A percentile compares a stretch with the other conserved stretches of the same genome.
These are phyloP conservation scores for Thuja plicata DNA, from an alignment of 83 land plant genomes.

Conservation along the genomic window DNA sequence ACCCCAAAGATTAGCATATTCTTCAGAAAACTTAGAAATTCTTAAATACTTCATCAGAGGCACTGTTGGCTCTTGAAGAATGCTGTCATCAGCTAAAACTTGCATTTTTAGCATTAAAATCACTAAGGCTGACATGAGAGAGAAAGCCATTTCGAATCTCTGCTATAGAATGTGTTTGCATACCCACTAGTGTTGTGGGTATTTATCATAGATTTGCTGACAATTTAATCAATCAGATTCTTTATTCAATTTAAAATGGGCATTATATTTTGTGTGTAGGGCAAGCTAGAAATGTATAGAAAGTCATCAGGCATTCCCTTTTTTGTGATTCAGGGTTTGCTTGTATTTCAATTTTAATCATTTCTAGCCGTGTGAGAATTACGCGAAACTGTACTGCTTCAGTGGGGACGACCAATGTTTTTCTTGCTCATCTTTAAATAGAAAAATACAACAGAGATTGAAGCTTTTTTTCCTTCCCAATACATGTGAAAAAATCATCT, in stretches of 20 bases:
- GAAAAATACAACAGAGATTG: too few species aligned
- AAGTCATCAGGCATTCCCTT: too few species aligned
- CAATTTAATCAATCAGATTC: too few species aligned
- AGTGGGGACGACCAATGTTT: too few species aligned
- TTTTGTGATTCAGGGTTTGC: background rate
- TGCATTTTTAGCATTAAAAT: background rate
- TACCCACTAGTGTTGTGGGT: background rate
- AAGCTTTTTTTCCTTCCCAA: too few species aligned
- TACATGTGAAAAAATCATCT: too few species aligned
- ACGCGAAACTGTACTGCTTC: too few species aligned
- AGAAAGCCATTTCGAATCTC: background rate
- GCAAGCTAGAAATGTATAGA: background rate
- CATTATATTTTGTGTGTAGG: background rate
- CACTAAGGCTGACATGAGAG: background rate
- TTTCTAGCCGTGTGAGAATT: too few species aligned
- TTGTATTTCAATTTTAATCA: background rate
- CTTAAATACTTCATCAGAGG: slow-evolving; percentile 3
- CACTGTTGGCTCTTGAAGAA: background rate
- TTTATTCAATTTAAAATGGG: background rate
- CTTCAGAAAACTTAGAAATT: slow-evolving; percentile 28
- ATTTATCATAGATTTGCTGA: background rate
- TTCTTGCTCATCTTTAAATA: too few species aligned
- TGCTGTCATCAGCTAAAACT: background rate
- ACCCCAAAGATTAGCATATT: slow-evolving; percentile 49
- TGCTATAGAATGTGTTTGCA: background rate